Evolutionary conservation across 371 early-diverging fungal genomes (phyloP).

Genomic region (Mortierella sp.): DNA sequence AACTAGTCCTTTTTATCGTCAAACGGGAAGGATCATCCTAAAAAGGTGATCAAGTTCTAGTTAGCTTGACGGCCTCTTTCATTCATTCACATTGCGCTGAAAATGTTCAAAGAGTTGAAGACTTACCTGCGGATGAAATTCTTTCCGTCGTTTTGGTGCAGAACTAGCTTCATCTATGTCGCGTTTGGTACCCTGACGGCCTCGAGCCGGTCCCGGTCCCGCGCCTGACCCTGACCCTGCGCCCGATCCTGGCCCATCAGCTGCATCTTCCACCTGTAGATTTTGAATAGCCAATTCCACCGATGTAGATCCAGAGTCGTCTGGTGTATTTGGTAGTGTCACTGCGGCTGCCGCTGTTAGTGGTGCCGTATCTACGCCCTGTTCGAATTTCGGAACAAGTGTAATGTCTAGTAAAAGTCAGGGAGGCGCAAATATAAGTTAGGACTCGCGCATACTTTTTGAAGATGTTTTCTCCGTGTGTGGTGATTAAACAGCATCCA

Average conservation of each 20-base stretch:
- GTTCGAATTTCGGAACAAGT: not conserved
- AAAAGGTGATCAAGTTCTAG: too few relatives aligned
- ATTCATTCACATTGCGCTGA: not conserved
- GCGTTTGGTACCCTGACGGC: slow-evolving; percentile 28
- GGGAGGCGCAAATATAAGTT: not conserved
- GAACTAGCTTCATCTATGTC: slow-evolving; percentile 22
- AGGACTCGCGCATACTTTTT: not conserved
- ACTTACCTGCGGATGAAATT: slow-evolving; percentile 17
- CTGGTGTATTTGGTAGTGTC: not conserved
- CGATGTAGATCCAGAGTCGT: slow-evolving; percentile 9
- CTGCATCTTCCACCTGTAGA: slow-evolving; percentile 13
- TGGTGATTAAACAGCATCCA: not conserved
- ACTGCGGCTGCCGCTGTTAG: not conserved
- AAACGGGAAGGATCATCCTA: not conserved
- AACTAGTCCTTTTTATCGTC: not conserved
- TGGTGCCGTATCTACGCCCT: slow-evolving; percentile 1
- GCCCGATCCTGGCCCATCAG: not conserved
- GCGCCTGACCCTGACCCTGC: too few relatives aligned
- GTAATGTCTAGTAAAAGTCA: not conserved
- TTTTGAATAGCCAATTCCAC: slow-evolving; percentile 15
- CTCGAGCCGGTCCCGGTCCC: not conserved
- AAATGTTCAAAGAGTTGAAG: not conserved
- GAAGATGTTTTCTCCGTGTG: not conserved
- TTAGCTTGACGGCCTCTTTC: not conserved
- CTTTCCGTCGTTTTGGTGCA: slow-evolving; percentile 17